These are phyloP conservation scores for Novymonas esmeraldas DNA, from an alignment of 208 protist species.

Conservation along the genomic window DNA sequence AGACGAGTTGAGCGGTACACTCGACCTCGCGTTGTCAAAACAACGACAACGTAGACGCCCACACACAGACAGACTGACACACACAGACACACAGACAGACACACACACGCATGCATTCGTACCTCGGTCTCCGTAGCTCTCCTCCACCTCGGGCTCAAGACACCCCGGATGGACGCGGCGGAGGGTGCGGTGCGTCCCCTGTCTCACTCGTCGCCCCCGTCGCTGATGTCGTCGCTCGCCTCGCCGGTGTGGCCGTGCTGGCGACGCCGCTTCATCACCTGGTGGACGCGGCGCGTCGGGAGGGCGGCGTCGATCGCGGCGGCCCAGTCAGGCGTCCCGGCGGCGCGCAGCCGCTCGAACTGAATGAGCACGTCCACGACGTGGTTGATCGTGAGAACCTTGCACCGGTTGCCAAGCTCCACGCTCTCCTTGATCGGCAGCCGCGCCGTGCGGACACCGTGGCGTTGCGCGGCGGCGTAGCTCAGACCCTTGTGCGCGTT, in stretches of 20 bases:
- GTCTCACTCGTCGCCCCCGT: not conserved
- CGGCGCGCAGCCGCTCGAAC: constrained; percentile 36
- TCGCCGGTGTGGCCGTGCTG: constrained; percentile 28
- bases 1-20: no score
- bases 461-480: constrained; percentile 44
- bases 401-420: constrained; percentile 84
- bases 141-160: no score
- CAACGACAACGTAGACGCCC: no score
- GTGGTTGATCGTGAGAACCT: constrained; percentile 92
- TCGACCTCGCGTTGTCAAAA: no score
- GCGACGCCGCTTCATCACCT: constrained; percentile 34
- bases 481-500: constrained; percentile 84
- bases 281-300: constrained; percentile 65
- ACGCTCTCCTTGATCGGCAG: constrained; percentile 83
- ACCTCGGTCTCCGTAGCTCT: no score
- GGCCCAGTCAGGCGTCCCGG: constrained; percentile 52
- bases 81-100: not conserved
- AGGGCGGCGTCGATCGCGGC: constrained; percentile 64
- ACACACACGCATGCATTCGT: no score
- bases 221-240: not conserved
- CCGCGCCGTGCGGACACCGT: constrained; percentile 75
- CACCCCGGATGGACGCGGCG: no score
- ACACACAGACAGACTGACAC: no score
- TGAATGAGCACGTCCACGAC: constrained; percentile 75
- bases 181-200: no score